A percentile compares a stretch with the other conserved stretches of the same genome.
Conservation (phyloP, 1,139 yeast species). For the Wickerhamomyces sp. region DNA sequence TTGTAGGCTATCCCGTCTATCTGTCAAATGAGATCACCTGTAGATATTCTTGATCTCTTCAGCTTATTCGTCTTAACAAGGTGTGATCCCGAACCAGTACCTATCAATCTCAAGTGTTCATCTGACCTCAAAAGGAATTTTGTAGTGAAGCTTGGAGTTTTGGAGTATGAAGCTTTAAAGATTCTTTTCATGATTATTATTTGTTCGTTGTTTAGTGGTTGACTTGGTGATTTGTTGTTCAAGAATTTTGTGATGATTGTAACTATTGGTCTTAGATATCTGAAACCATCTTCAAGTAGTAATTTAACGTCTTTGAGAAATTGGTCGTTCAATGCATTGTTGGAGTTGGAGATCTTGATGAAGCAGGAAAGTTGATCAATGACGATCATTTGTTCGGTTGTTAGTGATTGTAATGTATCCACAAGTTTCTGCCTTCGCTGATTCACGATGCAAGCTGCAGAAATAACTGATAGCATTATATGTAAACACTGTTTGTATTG, state of each 20-base stretch:
- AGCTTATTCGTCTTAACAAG: background rate
- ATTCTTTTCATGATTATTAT: slow-evolving; percentile 3
- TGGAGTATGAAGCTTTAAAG: slow-evolving; percentile 3
- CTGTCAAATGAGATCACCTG: slow-evolving; percentile 15
- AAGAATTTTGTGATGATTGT: slow-evolving; percentile 7
- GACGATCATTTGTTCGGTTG: slow-evolving; percentile 5
- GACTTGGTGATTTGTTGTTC: background rate
- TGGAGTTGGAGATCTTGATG: slow-evolving; percentile 2
- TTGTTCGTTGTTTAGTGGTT: slow-evolving; percentile 1
- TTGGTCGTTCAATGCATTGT: background rate
- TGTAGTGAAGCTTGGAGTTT: slow-evolving; percentile 1
- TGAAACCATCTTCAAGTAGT: slow-evolving; percentile 6
- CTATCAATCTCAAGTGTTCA: background rate
- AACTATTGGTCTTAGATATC: slow-evolving; percentile 12
- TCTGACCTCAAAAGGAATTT: background rate
- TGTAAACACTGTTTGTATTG: slow-evolving; percentile 5
- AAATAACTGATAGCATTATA: slow-evolving; percentile 3
- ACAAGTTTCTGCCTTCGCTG: slow-evolving; percentile 5
- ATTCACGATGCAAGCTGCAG: slow-evolving; percentile 4
- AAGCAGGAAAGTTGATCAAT: slow-evolving; percentile 7
- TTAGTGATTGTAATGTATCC: slow-evolving; percentile 7
- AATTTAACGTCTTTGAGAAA: slow-evolving; percentile 7
- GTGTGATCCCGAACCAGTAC: too few species aligned
- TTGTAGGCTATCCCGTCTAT: too few species aligned
- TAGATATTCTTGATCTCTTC: slow-evolving; percentile 8